phyloP scores from a whole-genome alignment of 441 rosid species.

The Gossypium gossypioides region DNA sequence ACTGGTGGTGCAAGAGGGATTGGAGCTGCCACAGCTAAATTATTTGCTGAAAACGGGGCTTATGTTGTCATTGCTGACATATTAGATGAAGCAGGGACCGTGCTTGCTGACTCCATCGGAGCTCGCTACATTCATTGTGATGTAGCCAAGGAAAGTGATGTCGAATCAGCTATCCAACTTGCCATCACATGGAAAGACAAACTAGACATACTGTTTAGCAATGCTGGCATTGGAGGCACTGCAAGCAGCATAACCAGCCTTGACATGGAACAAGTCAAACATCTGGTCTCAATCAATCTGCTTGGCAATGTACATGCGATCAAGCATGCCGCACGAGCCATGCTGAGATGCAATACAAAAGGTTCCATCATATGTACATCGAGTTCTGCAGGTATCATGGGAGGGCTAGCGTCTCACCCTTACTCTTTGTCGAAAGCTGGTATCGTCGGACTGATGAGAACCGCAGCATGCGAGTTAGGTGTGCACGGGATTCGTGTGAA shows the following conservation, averaged over 20 bases:
- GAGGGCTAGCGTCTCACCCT: conserved; percentile 68
- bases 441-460: conserved; percentile 46
- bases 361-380: conserved; percentile 69
- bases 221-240: conserved; percentile 52
- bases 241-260: conserved; percentile 49
- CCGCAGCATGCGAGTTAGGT: conserved; percentile 64
- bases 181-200: conserved; percentile 53
- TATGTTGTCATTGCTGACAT: conserved; percentile 61
- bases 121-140: conserved; percentile 66
- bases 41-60: conserved; percentile 63
- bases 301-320: conserved; percentile 55
- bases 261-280: conserved; percentile 37
- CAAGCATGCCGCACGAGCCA: conserved; percentile 65
- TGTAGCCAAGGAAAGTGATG: conserved; percentile 50
- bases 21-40: conserved; percentile 67
- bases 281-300: conserved; percentile 47
- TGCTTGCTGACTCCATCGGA: conserved; percentile 46
- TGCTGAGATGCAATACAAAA: conserved; percentile 41
- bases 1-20: conserved; percentile 90
- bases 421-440: conserved; percentile 62
- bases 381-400: conserved; percentile 66
- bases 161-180: conserved; percentile 45
- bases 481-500: conserved; percentile 60
- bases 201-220: conserved; percentile 64
- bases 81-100: conserved; percentile 43